Evolutionary conservation across 345 rosid genomes (phyloP).

Genomic region (Eucalyptus curtisii): DNA sequence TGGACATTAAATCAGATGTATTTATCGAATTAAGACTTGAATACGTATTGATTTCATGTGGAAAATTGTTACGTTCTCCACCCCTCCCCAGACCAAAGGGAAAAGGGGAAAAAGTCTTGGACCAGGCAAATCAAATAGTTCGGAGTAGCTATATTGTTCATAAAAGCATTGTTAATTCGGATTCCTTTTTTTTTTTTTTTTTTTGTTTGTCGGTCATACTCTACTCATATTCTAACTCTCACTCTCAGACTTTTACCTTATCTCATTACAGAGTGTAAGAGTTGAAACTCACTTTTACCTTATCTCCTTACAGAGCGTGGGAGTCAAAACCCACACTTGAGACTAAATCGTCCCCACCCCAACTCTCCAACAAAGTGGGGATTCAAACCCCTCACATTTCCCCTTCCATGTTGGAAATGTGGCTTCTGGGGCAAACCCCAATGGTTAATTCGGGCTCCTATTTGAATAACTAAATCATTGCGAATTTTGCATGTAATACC

Average conservation of each 20-base stretch:
- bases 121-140: not conserved
- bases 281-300: fast-evolving
- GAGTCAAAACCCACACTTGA: no score
- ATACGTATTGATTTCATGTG: not conserved
- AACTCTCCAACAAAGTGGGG: no score
- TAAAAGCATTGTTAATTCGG: not conserved
- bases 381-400: no score
- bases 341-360: no score
- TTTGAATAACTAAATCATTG: not conserved
- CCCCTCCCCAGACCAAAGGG: not conserved
- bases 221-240: no score
- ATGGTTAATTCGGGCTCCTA: not conserved
- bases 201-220: no score
- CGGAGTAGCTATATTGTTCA: not conserved
- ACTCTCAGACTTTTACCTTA: fast-evolving
- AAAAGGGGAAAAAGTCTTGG: not conserved
- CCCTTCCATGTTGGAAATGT: no score
- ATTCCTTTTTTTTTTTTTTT: no score
- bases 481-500: not conserved
- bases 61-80: fast-evolving
- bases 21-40: not conserved
- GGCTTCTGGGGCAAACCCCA: fast-evolving
- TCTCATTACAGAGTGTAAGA: fast-evolving
- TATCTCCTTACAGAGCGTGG: fast-evolving
- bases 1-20: not conserved